Base-by-base conservation (phyloP, 371 early-diverging fungal species). In the Mortierella sp. region DNA sequence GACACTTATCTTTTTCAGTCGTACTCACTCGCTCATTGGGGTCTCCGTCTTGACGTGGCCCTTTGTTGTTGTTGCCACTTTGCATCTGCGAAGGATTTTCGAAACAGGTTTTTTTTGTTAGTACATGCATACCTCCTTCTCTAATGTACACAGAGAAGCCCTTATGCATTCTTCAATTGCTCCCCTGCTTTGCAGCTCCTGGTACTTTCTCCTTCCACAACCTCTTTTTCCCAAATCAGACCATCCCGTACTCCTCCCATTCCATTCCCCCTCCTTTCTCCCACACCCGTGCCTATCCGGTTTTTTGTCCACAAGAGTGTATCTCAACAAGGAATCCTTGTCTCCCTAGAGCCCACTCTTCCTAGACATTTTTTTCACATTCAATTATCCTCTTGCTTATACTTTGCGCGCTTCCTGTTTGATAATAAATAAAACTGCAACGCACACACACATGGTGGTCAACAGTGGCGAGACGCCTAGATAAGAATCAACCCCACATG, bases 101-200 rank as follows among this genome's bases (percentile, higher is more conserved):
- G 38, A 68, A 68, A 68, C 68, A 68, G 68, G 68, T 38, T 68
- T 24, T 68, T 24, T 68, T 38, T 35, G 38, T 63, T 18, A 18
- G 18, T 7, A 27, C 11, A 51, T 51, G 56, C n/a, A 46, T 24
- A 54, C 6, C 56, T 56, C n/a, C 55, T n/a, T 7, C 27, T 1
- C 18, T 7, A 16, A n/a, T 21, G 5, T 10, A 8, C 41, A 35
- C 65, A 38, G 24, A 16, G 65, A 18, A 18, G 18, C 58, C n/a
- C 21, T 29, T 12, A 14, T 12, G 48, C 14, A 46, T 12, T 46
- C 48, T 46, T 46, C 58, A 58, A 29, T 58, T 58, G 3, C 58
- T 58, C 58, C 21, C 6, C 54, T 56, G 56, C 56, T 56, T 56
- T 27, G 56, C 56, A n/a, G 56, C 56, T 27, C 27, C n/a, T 56